Conservation (phyloP, 2,329 filamentous ascomycete species). For the Aspergillus pseudoglaucus region DNA sequence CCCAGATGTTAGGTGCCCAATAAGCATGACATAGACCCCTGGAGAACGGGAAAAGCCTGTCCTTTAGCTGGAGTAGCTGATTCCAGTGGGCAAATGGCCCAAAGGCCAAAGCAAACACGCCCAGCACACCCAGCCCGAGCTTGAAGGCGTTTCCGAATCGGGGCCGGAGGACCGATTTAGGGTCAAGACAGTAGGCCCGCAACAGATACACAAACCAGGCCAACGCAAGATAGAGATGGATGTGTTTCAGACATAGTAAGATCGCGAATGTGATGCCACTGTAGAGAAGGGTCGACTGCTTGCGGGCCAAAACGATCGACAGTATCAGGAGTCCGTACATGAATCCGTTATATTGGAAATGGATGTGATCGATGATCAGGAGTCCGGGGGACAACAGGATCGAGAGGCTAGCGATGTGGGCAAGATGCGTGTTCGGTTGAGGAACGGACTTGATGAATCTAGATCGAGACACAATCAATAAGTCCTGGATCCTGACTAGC, state of each 20-base stretch:
- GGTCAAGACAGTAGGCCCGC: slow-evolving; percentile 78
- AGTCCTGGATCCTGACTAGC: slow-evolving; percentile 4
- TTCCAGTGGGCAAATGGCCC: slow-evolving; percentile 77
- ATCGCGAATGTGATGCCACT: slow-evolving; percentile 80
- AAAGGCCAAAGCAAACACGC: slow-evolving; percentile 73
- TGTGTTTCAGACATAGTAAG: slow-evolving; percentile 92
- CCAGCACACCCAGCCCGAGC: slow-evolving; percentile 65
- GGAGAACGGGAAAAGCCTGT: slow-evolving; percentile 86
- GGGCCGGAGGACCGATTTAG: slow-evolving; percentile 68
- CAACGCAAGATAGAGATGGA: slow-evolving; percentile 91
- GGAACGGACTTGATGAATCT: slow-evolving; percentile 68
- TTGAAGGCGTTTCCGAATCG: slow-evolving; percentile 75
- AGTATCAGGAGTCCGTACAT: slow-evolving; percentile 86
- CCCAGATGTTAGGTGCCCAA: slow-evolving; percentile 97
- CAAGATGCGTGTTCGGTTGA: slow-evolving; percentile 59
- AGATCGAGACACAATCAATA: slow-evolving; percentile 27
- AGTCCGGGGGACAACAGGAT: slow-evolving; percentile 87
- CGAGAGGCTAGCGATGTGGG: slow-evolving; percentile 81
- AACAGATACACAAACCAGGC: slow-evolving; percentile 93
- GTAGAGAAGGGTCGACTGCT: slow-evolving; percentile 64
- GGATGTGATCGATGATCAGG: slow-evolving; percentile 95
- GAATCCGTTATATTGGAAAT: slow-evolving; percentile 98
- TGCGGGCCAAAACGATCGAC: slow-evolving; percentile 75
- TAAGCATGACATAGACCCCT: slow-evolving; percentile 93
- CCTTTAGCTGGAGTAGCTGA: slow-evolving; percentile 77